Evolutionary conservation across 2,329 filamentous ascomycete species (phyloP).

Genomic region (Domatiomyces globalis): DNA sequence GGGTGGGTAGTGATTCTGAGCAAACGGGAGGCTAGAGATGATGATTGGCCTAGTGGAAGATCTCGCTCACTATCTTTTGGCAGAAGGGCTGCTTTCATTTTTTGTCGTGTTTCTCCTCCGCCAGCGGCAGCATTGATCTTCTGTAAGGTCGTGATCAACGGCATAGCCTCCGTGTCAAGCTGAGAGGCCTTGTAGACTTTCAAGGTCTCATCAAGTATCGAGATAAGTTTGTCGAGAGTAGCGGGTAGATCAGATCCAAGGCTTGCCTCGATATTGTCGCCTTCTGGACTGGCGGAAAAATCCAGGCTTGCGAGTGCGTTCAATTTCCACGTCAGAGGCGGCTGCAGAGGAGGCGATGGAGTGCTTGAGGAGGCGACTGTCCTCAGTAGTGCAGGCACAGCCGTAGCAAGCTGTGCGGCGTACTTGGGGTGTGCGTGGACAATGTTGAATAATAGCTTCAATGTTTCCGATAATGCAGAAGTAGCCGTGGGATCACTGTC

Average conservation of each 20-base stretch:
- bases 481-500: constrained; percentile 8
- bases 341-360: constrained; percentile 53
- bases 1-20: constrained; percentile 66
- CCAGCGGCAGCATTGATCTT: constrained; percentile 58
- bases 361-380: constrained; percentile 51
- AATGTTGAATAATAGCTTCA: constrained; percentile 83
- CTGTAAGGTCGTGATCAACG: constrained; percentile 60
- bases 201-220: constrained; percentile 54
- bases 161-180: constrained; percentile 57
- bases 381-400: constrained; percentile 55
- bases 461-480: constrained; percentile 67
- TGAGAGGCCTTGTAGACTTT: constrained; percentile 50
- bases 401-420: constrained; percentile 47
- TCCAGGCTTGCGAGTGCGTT: constrained; percentile 73
- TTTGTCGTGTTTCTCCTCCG: constrained; percentile 39
- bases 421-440: constrained; percentile 58
- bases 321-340: constrained; percentile 56
- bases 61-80: constrained; percentile 65
- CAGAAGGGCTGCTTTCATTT: constrained; percentile 54
- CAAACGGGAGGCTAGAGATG: constrained; percentile 60
- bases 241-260: constrained; percentile 39
- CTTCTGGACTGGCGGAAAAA: constrained; percentile 23
- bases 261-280: constrained; percentile 36
- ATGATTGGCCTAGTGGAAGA: constrained; percentile 59
- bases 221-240: constrained; percentile 51